Percentiles rank a stretch among this genome's conserved stretches.
phyloP scores from a whole-genome alignment of 192 early-diverging fungal genomes.

The Chytriomyces sp. region DNA sequence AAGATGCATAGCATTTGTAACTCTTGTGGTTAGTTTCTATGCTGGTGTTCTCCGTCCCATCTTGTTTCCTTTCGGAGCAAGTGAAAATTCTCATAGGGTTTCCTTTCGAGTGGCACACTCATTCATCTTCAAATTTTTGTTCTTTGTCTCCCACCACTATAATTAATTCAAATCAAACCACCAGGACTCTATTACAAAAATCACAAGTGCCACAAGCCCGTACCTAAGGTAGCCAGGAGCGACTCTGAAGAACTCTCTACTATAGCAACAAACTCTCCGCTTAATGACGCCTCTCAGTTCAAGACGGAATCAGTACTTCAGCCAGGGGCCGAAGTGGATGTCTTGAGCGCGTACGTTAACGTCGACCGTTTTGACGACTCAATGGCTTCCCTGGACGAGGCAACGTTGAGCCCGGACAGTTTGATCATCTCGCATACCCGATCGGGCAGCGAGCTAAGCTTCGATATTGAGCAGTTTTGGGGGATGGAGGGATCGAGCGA shows the following conservation, averaged over 20 bases:
- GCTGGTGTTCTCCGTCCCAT: not conserved
- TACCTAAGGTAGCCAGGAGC: conserved; percentile 1
- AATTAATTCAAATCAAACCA: not conserved
- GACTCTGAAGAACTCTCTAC: too few relatives aligned
- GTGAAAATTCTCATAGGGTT: not conserved
- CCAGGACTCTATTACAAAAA: conserved; percentile 55
- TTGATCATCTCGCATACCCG: not conserved
- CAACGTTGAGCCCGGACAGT: not conserved
- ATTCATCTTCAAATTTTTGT: conserved; percentile 34
- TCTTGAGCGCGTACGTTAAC: not conserved
- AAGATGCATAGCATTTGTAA: conserved; percentile 83
- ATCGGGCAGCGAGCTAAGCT: not conserved
- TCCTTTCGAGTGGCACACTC: not conserved
- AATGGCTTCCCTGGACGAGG: not conserved
- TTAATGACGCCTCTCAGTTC: not conserved
- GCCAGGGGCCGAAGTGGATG: not conserved
- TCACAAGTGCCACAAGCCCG: conserved; percentile 45
- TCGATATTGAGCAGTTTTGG: not conserved
- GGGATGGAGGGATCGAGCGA: too few relatives aligned
- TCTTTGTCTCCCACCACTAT: not conserved
- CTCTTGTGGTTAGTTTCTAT: conserved; percentile 65
- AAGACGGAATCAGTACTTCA: not conserved
- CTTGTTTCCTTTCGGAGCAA: too few relatives aligned
- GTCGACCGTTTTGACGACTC: not conserved
- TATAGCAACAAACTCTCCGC: not conserved